Base-by-base conservation (phyloP, 768 basidiomycete species). In the Neoboletus brunneissimus region DNA sequence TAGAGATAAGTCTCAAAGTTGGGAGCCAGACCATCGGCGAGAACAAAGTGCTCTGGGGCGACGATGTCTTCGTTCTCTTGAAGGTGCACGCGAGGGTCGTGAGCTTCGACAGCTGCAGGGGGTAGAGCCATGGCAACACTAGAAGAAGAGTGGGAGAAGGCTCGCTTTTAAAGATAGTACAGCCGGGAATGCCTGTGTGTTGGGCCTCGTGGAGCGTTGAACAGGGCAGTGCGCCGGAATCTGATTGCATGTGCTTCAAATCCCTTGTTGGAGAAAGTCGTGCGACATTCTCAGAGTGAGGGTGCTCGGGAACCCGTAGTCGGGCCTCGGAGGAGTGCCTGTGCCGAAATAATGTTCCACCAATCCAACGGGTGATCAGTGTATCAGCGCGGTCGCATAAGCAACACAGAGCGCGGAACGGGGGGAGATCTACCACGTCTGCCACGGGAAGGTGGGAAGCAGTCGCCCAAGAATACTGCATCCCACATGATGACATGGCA, bases 1-100 rank as follows among this genome's bases (percentile, higher is more conserved):
- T 63, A 59, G 46, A 71, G 64, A 40, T 73, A 71, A 0, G 69
- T 73, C 61, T 71, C 70, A 16, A 71, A 34, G 58, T 72, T 72
- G 0, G 72, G 70, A 6, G 50, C 20, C 10, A 62, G 43, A 2
- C 61, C 69, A 35, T 71, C 67, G 3, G n/a, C 42, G 35, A 71
- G 61, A 23, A 60, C 37, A 18, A 41, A 42, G 16, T 63, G 55
- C n/a, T 65, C 71, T 0, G 62, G 66, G 1, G 47, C 37, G 27
- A 41, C 12, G 25, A 37, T 2, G 2, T 54, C 62, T 1, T 59
- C 6, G 1, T 48, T 16, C 23, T 64, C 55, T 25, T 59, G 20
- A 7, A 51, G 16, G 11, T 59, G 58, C 20, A 55, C 58, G 5
- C 59, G 64, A 54, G 63, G 63, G 22, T 64, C 65, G 13, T 57